Conservation (phyloP, 2,329 filamentous ascomycete species). For the Aspergillus novofumigatus region DNA sequence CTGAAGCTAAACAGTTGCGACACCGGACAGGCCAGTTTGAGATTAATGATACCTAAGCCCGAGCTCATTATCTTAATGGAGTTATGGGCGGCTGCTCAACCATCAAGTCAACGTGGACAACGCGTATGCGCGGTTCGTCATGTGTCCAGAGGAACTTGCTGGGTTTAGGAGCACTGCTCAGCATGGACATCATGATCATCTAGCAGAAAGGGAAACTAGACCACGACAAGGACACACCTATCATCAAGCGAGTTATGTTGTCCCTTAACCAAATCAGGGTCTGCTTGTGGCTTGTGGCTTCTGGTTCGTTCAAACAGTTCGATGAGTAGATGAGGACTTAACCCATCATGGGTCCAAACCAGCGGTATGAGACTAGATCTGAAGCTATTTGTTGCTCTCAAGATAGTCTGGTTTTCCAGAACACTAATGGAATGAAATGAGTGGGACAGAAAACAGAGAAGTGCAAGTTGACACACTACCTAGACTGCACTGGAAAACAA, state of each 20-base stretch:
- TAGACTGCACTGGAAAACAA: too few species aligned
- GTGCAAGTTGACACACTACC: not conserved
- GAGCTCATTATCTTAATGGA: not conserved
- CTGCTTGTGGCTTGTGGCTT: not conserved
- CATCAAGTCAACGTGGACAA: not conserved
- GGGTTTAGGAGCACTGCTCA: not conserved
- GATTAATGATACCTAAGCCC: not conserved
- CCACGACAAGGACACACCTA: not conserved
- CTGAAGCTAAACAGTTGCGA: not conserved
- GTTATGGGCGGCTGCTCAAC: not conserved
- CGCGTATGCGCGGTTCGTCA: too few species aligned
- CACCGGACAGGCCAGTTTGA: not conserved
- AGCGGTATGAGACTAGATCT: not conserved
- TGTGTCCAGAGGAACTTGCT: too few species aligned
- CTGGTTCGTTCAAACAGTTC: not conserved
- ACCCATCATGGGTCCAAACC: not conserved
- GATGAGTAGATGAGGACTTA: not conserved
- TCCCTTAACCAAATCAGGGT: not conserved
- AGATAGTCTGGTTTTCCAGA: not conserved
- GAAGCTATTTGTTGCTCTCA: not conserved
- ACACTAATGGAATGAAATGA: not conserved
- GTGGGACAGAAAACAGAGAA: not conserved
- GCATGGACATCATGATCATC: not conserved
- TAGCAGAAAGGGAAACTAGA: not conserved
- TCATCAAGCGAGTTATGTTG: not conserved